phyloP scores from a whole-genome alignment of 108 stramenopile species.

The Chaetoceros tenuissimus region DNA sequence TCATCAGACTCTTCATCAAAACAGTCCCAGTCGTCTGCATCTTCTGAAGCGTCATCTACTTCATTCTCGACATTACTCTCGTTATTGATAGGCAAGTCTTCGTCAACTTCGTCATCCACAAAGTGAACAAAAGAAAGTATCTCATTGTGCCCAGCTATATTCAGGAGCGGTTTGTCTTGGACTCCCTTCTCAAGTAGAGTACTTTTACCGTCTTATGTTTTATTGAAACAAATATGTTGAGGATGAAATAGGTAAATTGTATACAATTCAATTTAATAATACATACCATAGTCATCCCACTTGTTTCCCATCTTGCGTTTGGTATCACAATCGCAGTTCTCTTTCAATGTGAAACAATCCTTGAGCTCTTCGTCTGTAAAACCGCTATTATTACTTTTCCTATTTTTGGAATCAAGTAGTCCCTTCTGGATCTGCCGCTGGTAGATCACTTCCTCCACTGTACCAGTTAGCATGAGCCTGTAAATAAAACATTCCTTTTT shows the following conservation, averaged over 20 bases:
- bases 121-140: background rate
- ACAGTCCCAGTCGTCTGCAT: background rate
- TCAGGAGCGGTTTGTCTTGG: background rate
- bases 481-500: conserved; percentile 69
- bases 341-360: conserved; percentile 68
- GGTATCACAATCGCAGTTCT: conserved; percentile 48
- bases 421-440: conserved; percentile 75
- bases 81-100: background rate
- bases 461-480: conserved; percentile 72
- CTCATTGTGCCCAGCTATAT: background rate
- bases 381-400: conserved; percentile 9
- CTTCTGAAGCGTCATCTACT: background rate
- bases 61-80: background rate
- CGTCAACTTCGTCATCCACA: too few species aligned
- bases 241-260: background rate
- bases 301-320: conserved; percentile 52
- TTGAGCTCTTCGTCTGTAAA: conserved; percentile 62
- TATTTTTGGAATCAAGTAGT: conserved; percentile 6
- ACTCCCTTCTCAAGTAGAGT: background rate
- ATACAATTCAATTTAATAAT: background rate
- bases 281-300: conserved; percentile 49
- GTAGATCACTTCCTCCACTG: conserved; percentile 74
- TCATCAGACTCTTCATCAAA: background rate
- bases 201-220: background rate
- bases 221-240: background rate